A percentile compares a stretch with the other conserved stretches of the same genome.
Evolutionary conservation across 352 stramenopile species (phyloP).

Genomic region (Plasmopara muralis): DNA sequence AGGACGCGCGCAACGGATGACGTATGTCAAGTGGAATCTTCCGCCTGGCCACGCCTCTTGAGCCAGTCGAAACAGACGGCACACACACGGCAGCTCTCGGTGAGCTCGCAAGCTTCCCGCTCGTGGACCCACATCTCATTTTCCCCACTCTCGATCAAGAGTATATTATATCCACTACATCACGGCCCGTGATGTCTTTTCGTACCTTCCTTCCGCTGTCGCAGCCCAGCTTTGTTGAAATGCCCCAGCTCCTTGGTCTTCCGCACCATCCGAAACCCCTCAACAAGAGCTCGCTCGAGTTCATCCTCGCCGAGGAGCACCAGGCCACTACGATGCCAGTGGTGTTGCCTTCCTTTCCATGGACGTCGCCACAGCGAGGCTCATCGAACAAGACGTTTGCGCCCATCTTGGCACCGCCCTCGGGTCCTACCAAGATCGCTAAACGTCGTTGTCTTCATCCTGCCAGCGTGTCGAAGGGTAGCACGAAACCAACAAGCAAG

Average conservation of each 20-base stretch:
- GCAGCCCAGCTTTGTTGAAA: constrained; percentile 31
- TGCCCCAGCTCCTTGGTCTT: constrained; percentile 30
- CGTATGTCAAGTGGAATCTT: constrained; percentile 41
- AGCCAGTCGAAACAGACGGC: constrained; percentile 10
- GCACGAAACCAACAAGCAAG: constrained; percentile 24
- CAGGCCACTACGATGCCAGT: constrained; percentile 19
- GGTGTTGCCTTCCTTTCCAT: constrained; percentile 19
- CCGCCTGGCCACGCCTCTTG: constrained; percentile 19
- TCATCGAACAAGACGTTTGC: constrained; percentile 34
- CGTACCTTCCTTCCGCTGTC: constrained; percentile 34
- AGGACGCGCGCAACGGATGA: constrained; percentile 26
- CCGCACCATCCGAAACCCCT: constrained; percentile 22
- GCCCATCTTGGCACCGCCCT: constrained; percentile 22
- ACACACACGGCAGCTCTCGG: constrained; percentile 21
- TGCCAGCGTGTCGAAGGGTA: constrained; percentile 22
- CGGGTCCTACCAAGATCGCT: constrained; percentile 26
- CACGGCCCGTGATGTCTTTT: constrained; percentile 28
- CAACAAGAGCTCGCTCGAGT: constrained; percentile 50
- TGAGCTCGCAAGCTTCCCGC: constrained; percentile 14
- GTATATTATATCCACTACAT: constrained; percentile 20
- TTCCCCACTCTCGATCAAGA: constrained; percentile 27
- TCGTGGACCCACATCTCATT: constrained; percentile 25
- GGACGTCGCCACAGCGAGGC: constrained; percentile 27
- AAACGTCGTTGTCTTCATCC: constrained; percentile 24
- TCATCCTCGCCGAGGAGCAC: constrained; percentile 34